These are phyloP conservation scores for Metarhizium album DNA, from an alignment of 2,329 filamentous ascomycete genomes.

Conservation along the genomic window DNA sequence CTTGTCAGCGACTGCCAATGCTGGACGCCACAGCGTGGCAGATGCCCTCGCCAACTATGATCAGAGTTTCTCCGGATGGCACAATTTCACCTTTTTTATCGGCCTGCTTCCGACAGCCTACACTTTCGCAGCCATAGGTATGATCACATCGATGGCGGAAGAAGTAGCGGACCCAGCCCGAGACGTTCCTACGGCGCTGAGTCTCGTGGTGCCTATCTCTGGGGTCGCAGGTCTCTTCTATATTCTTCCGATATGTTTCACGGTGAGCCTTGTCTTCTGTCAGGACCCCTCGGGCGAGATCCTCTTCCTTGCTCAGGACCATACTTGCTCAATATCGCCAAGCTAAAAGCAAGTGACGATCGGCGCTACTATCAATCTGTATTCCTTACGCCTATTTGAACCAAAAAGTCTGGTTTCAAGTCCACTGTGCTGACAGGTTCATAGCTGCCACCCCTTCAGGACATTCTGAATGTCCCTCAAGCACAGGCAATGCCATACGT, in stretches of 20 bases:
- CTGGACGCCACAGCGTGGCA: slow-evolving; percentile 38
- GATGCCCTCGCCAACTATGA: slow-evolving; percentile 38
- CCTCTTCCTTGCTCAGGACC: too few species aligned
- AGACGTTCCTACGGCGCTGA: slow-evolving; percentile 41
- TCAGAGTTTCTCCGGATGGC: slow-evolving; percentile 44
- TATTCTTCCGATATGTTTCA: slow-evolving; percentile 29
- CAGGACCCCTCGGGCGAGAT: too few species aligned
- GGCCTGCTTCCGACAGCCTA: slow-evolving; percentile 49
- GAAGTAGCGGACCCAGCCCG: slow-evolving; percentile 42
- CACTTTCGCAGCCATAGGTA: slow-evolving; percentile 46
- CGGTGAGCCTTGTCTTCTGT: slow-evolving; percentile 22
- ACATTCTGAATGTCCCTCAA: slow-evolving; percentile 35
- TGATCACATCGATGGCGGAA: slow-evolving; percentile 53
- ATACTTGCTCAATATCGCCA: too few species aligned
- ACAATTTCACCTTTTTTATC: slow-evolving; percentile 50
- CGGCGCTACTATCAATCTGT: too few species aligned
- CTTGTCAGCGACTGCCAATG: slow-evolving; percentile 41
- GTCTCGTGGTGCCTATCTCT: slow-evolving; percentile 40
- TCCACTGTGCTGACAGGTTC: too few species aligned
- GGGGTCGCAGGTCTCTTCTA: slow-evolving; percentile 37
- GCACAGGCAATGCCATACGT: slow-evolving; percentile 46
- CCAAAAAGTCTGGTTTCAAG: too few species aligned
- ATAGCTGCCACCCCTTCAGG: slow-evolving; percentile 27
- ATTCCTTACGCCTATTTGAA: too few species aligned
- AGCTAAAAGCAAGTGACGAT: too few species aligned